Percentiles rank a stretch among this genome's conserved stretches.
Evolutionary conservation across 2,329 filamentous ascomycete species (phyloP).

Genomic region (Pezicula rhizophila): DNA sequence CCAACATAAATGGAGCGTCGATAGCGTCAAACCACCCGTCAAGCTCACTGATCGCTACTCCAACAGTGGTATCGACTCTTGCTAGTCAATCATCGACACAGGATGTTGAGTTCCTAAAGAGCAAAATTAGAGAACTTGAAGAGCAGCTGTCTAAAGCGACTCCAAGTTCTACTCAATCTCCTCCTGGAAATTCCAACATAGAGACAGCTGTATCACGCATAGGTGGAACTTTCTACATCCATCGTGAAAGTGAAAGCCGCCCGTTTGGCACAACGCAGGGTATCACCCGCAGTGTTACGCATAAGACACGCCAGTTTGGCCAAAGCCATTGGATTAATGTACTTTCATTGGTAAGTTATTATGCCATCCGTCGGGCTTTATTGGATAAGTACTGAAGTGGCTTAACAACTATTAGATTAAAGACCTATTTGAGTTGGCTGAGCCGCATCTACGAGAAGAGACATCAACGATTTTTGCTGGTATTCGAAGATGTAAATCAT

Average conservation of each 20-base stretch:
- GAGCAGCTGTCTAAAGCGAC: constrained; percentile 30
- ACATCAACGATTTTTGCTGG: constrained; percentile 28
- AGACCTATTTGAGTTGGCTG: constrained; percentile 39
- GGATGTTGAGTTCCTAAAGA: constrained; percentile 33
- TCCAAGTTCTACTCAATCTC: constrained; percentile 9
- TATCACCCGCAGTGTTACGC: constrained; percentile 38
- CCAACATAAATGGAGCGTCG: background rate
- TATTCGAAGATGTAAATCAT: constrained; percentile 45
- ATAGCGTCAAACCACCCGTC: background rate
- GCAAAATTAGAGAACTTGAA: constrained; percentile 38
- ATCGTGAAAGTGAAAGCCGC: constrained; percentile 28
- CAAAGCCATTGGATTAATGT: constrained; percentile 52
- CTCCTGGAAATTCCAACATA: constrained; percentile 24
- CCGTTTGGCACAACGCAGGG: constrained; percentile 25
- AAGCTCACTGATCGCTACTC: background rate
- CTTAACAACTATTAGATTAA: constrained; percentile 29
- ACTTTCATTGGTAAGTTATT: constrained; percentile 35
- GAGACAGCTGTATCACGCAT: constrained; percentile 33
- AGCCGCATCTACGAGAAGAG: constrained; percentile 33
- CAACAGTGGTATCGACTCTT: constrained; percentile 15
- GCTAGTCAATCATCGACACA: constrained; percentile 17
- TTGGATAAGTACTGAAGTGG: constrained; percentile 12
- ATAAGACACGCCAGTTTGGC: constrained; percentile 52
- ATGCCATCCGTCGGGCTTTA: constrained; percentile 1
- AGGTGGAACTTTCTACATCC: constrained; percentile 37